Conservation (phyloP, 78 protist genomes). For the Guillardia theta region DNA sequence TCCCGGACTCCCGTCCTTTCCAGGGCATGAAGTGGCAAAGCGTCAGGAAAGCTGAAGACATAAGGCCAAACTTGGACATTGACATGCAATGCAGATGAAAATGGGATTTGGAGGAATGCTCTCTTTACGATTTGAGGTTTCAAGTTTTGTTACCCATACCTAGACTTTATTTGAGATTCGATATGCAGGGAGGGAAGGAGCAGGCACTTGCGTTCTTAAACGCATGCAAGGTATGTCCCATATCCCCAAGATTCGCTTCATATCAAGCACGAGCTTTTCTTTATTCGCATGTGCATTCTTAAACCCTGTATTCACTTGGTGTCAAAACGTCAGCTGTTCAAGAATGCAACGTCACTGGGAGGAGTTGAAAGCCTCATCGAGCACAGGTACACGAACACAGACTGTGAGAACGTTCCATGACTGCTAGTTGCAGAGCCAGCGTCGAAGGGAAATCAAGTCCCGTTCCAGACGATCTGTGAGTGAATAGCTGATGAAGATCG, state of each 20-base stretch:
- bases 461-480: neutral
- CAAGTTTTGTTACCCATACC: too few species aligned
- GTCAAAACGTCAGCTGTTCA: too few species aligned
- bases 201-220: too few species aligned
- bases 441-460: neutral
- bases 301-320: too few species aligned
- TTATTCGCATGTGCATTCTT: too few species aligned
- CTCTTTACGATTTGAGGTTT: neutral
- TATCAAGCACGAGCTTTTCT: too few species aligned
- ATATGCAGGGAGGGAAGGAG: too few species aligned
- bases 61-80: too few species aligned
- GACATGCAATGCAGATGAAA: neutral
- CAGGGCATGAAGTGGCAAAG: neutral
- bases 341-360: neutral
- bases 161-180: too few species aligned
- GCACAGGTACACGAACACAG: neutral
- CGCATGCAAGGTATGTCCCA: neutral
- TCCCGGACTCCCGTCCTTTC: neutral
- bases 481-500: neutral
- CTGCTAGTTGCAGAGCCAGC: neutral
- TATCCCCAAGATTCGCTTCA: neutral
- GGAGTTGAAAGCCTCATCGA: neutral
- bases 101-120: neutral
- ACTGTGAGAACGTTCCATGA: neutral
- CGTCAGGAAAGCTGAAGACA: too few species aligned